phyloP scores from a whole-genome alignment of 805 yeast species.

The Pichia exigua region DNA sequence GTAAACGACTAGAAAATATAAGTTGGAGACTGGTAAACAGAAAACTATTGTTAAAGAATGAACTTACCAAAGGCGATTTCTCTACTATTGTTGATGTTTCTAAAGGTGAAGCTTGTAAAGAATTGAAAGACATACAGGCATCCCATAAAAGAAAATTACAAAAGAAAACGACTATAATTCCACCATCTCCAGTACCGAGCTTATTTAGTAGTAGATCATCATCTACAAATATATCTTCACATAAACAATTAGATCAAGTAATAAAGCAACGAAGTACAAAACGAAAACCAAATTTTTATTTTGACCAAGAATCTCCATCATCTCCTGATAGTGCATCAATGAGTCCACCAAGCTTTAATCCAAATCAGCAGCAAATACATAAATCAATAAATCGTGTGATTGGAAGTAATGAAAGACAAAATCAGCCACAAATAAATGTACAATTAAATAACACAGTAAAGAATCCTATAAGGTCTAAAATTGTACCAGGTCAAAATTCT shows the following conservation, averaged over 20 bases:
- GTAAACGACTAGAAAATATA: conserved; percentile 29
- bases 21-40: conserved; percentile 31
- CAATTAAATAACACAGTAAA: neutral
- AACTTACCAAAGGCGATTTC: conserved; percentile 22
- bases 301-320: conserved; percentile 8
- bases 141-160: neutral
- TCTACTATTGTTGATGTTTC: conserved; percentile 25
- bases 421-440: neutral
- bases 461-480: neutral
- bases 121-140: neutral
- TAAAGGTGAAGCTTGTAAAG: neutral
- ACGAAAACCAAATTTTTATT: conserved; percentile 5
- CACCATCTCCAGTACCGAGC: neutral
- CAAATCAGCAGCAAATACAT: conserved; percentile 1
- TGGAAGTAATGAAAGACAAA: neutral
- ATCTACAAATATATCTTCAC: neutral
- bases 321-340: conserved; percentile 3
- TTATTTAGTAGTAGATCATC: neutral
- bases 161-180: neutral
- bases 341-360: conserved; percentile 1
- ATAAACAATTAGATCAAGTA: neutral
- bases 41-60: conserved; percentile 20
- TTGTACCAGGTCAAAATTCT: neutral
- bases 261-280: neutral
- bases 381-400: conserved; percentile 4